A percentile compares a stretch with the other conserved stretches of the same genome.
phyloP scores from a whole-genome alignment of 1,284 basidiomycete species.

The Bondarzewia mesenterica region DNA sequence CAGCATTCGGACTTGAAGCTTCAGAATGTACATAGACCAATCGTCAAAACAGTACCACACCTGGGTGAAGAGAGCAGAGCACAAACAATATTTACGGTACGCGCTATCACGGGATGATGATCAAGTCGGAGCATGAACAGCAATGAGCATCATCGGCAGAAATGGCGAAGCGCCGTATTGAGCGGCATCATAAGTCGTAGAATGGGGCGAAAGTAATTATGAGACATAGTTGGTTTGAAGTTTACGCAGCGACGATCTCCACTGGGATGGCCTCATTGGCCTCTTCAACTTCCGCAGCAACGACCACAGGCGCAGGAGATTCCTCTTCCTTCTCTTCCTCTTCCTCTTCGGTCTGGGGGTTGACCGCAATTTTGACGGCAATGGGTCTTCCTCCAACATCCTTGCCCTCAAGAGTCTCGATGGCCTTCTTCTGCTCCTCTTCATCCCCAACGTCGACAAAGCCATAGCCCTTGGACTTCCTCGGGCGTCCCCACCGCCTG shows the following conservation, averaged over 20 bases:
- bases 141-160: neutral
- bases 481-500: slow-evolving; percentile 70
- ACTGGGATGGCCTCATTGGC: slow-evolving; percentile 24
- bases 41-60: slow-evolving; percentile 28
- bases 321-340: slow-evolving; percentile 20
- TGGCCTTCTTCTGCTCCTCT: slow-evolving; percentile 80
- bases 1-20: too few relatives aligned
- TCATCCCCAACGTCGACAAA: slow-evolving; percentile 87
- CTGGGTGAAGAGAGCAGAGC: slow-evolving; percentile 22
- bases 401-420: slow-evolving; percentile 74
- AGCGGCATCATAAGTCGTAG: slow-evolving; percentile 11
- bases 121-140: slow-evolving; percentile 6
- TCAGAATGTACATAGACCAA: too few relatives aligned
- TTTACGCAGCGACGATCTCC: slow-evolving; percentile 23
- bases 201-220: slow-evolving; percentile 3
- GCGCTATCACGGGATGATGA: slow-evolving; percentile 9
- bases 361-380: slow-evolving; percentile 85
- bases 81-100: slow-evolving; percentile 11
- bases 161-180: neutral
- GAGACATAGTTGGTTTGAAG: slow-evolving; percentile 9
- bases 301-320: slow-evolving; percentile 31
- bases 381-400: slow-evolving; percentile 74
- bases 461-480: slow-evolving; percentile 88
- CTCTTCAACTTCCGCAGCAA: slow-evolving; percentile 21
- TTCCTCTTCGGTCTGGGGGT: slow-evolving; percentile 33